phyloP scores from a whole-genome alignment of 2,329 filamentous ascomycete genomes.

The Davidsoniella eucalypti region DNA sequence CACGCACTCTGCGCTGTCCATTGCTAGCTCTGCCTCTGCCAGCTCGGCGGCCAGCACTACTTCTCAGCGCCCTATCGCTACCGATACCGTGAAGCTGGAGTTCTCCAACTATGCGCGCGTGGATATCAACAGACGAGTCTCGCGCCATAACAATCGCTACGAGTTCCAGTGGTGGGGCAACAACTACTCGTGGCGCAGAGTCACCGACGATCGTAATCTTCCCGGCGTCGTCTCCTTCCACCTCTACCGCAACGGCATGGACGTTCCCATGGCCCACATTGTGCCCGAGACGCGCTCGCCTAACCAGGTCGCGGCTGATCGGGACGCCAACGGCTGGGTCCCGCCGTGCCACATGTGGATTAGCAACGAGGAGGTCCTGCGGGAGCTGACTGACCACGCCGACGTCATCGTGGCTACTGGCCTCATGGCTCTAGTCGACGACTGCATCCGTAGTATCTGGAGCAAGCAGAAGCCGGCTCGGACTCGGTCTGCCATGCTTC shows the following conservation, averaged over 20 bases:
- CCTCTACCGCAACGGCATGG: constrained; percentile 49
- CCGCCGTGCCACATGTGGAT: constrained; percentile 86
- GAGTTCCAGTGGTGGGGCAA: constrained; percentile 91
- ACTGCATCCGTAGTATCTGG: constrained; percentile 74
- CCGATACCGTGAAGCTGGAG: constrained; percentile 73
- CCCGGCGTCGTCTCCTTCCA: constrained; percentile 57
- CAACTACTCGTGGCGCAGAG: constrained; percentile 68
- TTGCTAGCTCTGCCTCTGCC: constrained; percentile 3
- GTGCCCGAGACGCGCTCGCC: constrained; percentile 62
- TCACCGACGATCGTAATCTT: constrained; percentile 51
- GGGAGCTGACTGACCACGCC: constrained; percentile 60
- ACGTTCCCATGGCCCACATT: constrained; percentile 62
- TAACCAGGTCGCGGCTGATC: constrained; percentile 54
- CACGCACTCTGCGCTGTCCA: constrained; percentile 7
- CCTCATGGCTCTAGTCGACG: constrained; percentile 73
- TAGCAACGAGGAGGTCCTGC: constrained; percentile 53
- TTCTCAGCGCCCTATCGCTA: constrained; percentile 31
- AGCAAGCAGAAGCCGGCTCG: constrained; percentile 20
- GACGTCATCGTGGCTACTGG: constrained; percentile 87
- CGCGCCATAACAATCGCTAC: constrained; percentile 56
- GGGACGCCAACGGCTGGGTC: constrained; percentile 71
- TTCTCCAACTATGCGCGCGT: constrained; percentile 96
- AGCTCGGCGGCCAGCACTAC: constrained; percentile 14
- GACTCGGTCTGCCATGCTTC: constrained; percentile 16
- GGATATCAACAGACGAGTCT: constrained; percentile 52